Conservation (phyloP, 2,329 filamentous ascomycete genomes). For the Phaeosphaeria sp. region DNA sequence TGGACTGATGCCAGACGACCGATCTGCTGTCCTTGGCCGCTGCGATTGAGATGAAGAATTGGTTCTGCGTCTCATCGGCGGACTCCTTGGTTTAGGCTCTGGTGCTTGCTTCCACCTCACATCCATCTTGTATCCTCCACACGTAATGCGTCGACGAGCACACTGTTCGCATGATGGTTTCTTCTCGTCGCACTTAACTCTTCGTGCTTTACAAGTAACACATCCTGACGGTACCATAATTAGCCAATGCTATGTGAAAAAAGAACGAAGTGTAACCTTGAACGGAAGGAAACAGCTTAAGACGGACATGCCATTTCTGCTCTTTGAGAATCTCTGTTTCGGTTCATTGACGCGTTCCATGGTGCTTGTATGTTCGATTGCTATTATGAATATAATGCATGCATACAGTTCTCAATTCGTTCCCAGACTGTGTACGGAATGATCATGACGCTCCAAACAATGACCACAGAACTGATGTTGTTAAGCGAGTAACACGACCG, state of each 20-base stretch:
- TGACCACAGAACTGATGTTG: slow-evolving; percentile 3
- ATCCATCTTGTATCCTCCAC: slow-evolving; percentile 74
- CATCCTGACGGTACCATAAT: slow-evolving; percentile 59
- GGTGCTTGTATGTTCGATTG: neutral
- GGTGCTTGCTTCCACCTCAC: slow-evolving; percentile 66
- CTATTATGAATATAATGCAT: neutral
- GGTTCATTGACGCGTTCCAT: slow-evolving; percentile 8
- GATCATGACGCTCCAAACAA: slow-evolving; percentile 4
- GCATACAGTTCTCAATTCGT: neutral
- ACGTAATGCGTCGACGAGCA: slow-evolving; percentile 67
- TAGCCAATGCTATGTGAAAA: slow-evolving; percentile 3
- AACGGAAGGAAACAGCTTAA: slow-evolving; percentile 12
- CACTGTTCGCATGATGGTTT: slow-evolving; percentile 73
- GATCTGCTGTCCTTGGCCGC: slow-evolving; percentile 1
- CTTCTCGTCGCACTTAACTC: slow-evolving; percentile 74
- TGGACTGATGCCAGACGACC: neutral
- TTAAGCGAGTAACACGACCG: slow-evolving; percentile 6
- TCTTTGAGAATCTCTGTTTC: slow-evolving; percentile 18
- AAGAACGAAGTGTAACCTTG: slow-evolving; percentile 11
- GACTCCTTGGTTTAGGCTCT: slow-evolving; percentile 15
- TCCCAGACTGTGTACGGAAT: neutral
- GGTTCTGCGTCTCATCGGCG: slow-evolving; percentile 36
- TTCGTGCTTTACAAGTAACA: slow-evolving; percentile 74
- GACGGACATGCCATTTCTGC: slow-evolving; percentile 21
- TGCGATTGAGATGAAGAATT: slow-evolving; percentile 7